Evolutionary conservation across 148 eudicot species (phyloP), one percentile per base, ranked within the genome.

Genomic region (Amaranthus cruentus): DNA sequence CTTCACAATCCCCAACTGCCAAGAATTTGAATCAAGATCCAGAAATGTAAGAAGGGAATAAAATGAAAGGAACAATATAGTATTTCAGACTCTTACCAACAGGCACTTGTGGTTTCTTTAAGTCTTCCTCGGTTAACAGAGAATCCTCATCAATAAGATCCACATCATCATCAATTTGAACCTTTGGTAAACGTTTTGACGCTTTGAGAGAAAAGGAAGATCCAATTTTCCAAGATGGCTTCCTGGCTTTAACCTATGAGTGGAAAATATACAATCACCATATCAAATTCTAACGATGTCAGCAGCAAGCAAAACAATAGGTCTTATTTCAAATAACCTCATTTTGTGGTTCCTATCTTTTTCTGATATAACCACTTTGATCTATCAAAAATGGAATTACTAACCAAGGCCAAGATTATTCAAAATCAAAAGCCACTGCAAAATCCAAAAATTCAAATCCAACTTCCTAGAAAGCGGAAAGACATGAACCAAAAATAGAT

Each of bases 61-160:
- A 6, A 21, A 50, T 4, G 5, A 6, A 58, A 62, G 21, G 59
- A 44, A 12, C 9, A 55, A 6, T 9, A 4, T 9, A 8, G 5
- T 7, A 49, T 48, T 28, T 28, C 38, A 28, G 38, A 28, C 38
- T 28, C 84, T 78, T 81, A 92, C 93, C 84, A 73, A 76, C 63
- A 55, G 88, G 88, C 14, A 89, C 73, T 48, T 87, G 81, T 28
- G 98, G 98, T 81, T 91, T 95, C 85, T 85, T 90, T 76, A 86
- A 62, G 80, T 95, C 97, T 75, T 91, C 98, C 83, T 91, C 98
- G 44, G 90, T 88, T 72, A 95, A 72, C 66, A 95, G 91, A 70
- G 93, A 82, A 72, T 95, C 98, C 83, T 95, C 98, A 69, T 95
- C 98, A 81, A 95, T 95, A 75, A 87, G 85, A 83, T 94, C 98